These are phyloP conservation scores for Hypoxylon lienhwacheense DNA, from an alignment of 495 filamentous ascomycete genomes.

Conservation along the genomic window DNA sequence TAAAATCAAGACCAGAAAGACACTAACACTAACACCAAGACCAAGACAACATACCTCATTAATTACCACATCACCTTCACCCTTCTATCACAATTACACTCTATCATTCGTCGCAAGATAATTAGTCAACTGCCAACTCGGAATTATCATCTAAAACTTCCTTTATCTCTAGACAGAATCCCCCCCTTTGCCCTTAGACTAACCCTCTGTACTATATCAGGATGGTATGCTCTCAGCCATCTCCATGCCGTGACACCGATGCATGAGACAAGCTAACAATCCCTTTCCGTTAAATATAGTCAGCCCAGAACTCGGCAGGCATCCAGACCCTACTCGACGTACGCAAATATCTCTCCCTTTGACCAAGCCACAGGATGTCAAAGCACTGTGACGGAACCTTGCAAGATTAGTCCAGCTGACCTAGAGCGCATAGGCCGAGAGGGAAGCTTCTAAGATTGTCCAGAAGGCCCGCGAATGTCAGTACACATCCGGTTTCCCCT, in stretches of 20 bases:
- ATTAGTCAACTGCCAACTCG: neutral
- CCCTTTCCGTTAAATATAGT: conserved; percentile 55
- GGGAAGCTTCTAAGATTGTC: conserved; percentile 98
- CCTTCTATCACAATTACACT: conserved; percentile 9
- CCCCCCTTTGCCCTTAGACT: conserved; percentile 1
- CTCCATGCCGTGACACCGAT: no score
- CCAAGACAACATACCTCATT: no score
- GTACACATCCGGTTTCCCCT: conserved; percentile 4
- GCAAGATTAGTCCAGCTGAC: conserved; percentile 16
- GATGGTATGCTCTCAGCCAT: conserved; percentile 26
- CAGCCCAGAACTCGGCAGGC: conserved; percentile 95
- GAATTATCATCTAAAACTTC: neutral
- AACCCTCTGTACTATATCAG: conserved; percentile 46
- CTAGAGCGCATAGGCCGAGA: conserved; percentile 71
- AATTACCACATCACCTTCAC: no score
- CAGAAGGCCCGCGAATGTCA: conserved; percentile 67
- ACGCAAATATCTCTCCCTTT: conserved; percentile 44
- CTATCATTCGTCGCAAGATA: neutral
- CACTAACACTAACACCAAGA: no score
- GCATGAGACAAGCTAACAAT: conserved; percentile 26
- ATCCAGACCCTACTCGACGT: conserved; percentile 99
- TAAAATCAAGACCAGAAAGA: no score
- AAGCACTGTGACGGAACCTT: neutral
- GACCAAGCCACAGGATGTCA: neutral
- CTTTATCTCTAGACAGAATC: neutral